Percentiles rank a stretch among this genome's conserved stretches.
Evolutionary conservation across 768 basidiomycete genomes (phyloP).

Genomic region (Asterophora parasitica): DNA sequence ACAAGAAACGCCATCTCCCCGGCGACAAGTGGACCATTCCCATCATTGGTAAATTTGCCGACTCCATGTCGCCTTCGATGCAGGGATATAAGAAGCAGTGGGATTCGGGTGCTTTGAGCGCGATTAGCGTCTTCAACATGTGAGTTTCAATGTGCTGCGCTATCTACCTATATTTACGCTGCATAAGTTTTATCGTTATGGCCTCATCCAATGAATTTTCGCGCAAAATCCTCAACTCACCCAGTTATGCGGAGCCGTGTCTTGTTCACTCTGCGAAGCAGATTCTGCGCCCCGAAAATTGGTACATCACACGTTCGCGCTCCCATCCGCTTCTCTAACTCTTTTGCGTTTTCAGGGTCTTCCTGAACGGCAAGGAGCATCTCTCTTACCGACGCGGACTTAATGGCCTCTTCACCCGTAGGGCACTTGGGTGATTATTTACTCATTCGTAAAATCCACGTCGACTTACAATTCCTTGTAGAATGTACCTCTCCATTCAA

Average conservation of each 20-base stretch:
- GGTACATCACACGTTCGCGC: slow-evolving; percentile 39
- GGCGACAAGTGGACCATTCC: slow-evolving; percentile 93
- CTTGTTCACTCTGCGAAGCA: slow-evolving; percentile 89
- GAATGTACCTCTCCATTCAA: slow-evolving; percentile 81
- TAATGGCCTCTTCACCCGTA: slow-evolving; percentile 90
- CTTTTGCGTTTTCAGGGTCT: slow-evolving; percentile 67
- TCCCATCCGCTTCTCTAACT: neutral
- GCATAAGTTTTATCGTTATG: slow-evolving; percentile 92
- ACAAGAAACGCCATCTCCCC: slow-evolving; percentile 85
- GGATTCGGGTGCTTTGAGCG: slow-evolving; percentile 84
- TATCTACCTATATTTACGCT: neutral
- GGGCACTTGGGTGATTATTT: slow-evolving; percentile 71
- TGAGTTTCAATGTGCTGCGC: slow-evolving; percentile 30
- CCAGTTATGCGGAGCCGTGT: slow-evolving; percentile 88
- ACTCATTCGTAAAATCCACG: slow-evolving; percentile 2
- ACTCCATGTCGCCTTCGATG: slow-evolving; percentile 88
- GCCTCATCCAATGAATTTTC: slow-evolving; percentile 90
- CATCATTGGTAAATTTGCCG: slow-evolving; percentile 94
- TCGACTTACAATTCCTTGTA: slow-evolving; percentile 23
- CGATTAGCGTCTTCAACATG: slow-evolving; percentile 98
- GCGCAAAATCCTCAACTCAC: slow-evolving; percentile 95
- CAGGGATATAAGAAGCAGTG: slow-evolving; percentile 91
- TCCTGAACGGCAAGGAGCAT: slow-evolving; percentile 89
- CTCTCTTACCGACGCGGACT: slow-evolving; percentile 90
- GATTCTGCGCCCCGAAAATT: slow-evolving; percentile 81